Evolutionary conservation across 2,329 filamentous ascomycete species (phyloP).

Genomic region (Curvularia sp.): DNA sequence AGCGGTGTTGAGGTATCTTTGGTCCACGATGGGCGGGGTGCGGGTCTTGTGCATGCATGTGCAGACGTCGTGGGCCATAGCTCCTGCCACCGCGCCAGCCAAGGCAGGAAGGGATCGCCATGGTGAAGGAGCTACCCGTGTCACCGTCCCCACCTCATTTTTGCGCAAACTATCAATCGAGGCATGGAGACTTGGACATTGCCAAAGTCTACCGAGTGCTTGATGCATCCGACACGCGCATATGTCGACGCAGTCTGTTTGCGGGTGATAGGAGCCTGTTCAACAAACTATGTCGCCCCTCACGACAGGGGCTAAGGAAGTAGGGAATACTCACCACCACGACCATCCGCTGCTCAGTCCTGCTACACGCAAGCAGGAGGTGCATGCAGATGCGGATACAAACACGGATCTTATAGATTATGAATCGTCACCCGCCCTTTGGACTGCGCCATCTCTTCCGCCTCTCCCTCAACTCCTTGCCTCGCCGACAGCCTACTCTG

Average conservation of each 20-base stretch:
- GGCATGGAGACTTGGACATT: background rate
- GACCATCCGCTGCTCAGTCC: background rate
- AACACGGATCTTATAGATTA: background rate
- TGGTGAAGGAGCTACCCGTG: background rate
- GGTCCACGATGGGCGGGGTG: constrained; percentile 14
- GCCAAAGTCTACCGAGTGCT: background rate
- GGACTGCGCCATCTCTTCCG: background rate
- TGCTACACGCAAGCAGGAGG: too few relatives aligned
- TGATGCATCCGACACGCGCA: background rate
- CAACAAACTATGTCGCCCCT: background rate
- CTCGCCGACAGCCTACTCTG: constrained; percentile 36
- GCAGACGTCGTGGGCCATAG: constrained; percentile 26
- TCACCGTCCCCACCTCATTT: background rate
- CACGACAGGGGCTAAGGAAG: background rate
- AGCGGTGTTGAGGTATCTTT: constrained; percentile 19
- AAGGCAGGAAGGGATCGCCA: background rate
- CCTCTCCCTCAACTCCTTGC: constrained; percentile 28
- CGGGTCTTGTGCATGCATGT: constrained; percentile 21
- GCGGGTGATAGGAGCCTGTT: background rate
- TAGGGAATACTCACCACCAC: background rate
- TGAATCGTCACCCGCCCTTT: background rate
- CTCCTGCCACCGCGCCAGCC: constrained; percentile 18
- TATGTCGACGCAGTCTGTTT: background rate
- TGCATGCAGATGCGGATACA: background rate
- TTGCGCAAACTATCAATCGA: background rate